Percentiles rank a stretch among this genome's conserved stretches.
Evolutionary conservation across 1,284 basidiomycete species (phyloP).

Genomic region (Fomitopsis schrenkii): DNA sequence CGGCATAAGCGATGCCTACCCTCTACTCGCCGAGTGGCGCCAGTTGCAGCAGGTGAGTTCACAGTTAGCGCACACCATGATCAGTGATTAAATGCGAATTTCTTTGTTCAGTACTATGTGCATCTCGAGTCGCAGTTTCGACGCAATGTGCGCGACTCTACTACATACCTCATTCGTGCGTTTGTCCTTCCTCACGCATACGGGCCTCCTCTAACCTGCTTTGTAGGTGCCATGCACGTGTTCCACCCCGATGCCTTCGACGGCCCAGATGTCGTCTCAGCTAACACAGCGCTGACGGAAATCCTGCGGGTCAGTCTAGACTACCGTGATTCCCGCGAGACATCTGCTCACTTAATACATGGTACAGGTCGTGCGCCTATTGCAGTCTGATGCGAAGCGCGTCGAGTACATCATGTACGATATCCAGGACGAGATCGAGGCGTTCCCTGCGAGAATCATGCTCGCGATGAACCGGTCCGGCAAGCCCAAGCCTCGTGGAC

Average conservation of each 20-base stretch:
- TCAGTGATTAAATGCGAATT: not conserved
- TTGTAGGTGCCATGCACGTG: not conserved
- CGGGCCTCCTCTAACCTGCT: not conserved
- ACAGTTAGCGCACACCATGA: not conserved
- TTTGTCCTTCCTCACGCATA: too few relatives aligned
- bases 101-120: not conserved
- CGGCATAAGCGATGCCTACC: not conserved
- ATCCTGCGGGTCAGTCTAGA: not conserved
- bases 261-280: not conserved
- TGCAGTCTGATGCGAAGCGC: not conserved
- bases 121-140: not conserved
- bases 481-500: not conserved
- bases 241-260: not conserved
- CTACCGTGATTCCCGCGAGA: not conserved
- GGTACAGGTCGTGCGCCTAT: constrained; percentile 26
- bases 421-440: constrained; percentile 57
- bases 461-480: not conserved
- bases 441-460: constrained; percentile 1
- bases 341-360: not conserved
- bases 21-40: constrained; percentile 1
- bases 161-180: not conserved
- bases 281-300: not conserved
- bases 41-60: not conserved
- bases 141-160: not conserved
- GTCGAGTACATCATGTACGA: constrained; percentile 65